phyloP scores from a whole-genome alignment of 768 basidiomycete genomes.

The Phlebiopsis flavidoalba region DNA sequence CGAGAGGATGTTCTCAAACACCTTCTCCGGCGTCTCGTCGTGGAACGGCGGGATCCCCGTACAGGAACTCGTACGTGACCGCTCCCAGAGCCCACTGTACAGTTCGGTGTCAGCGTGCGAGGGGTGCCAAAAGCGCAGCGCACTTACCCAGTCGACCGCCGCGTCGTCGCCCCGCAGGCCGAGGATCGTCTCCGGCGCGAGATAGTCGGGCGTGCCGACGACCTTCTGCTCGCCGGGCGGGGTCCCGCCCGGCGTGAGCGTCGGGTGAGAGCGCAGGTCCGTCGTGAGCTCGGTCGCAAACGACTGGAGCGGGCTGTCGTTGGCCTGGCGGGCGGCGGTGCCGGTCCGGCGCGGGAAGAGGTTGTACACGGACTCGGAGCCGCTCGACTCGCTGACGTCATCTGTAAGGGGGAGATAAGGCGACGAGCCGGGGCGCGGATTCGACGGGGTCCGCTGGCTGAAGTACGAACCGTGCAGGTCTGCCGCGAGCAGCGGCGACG shows the following conservation, averaged over 20 bases:
- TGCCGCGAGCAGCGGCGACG: conserved; percentile 65
- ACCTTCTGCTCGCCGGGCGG: conserved; percentile 89
- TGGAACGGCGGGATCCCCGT: conserved; percentile 96
- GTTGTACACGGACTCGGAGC: conserved; percentile 68
- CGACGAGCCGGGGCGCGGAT: conserved; percentile 55
- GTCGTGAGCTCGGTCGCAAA: conserved; percentile 84
- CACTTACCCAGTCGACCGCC: conserved; percentile 91
- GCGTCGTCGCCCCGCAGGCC: conserved; percentile 94
- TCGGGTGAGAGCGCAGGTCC: conserved; percentile 75
- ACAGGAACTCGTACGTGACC: conserved; percentile 97
- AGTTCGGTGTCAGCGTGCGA: conserved; percentile 12
- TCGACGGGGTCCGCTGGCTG: conserved; percentile 56
- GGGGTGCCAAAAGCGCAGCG: conserved; percentile 10
- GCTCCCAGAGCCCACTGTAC: conserved; percentile 95
- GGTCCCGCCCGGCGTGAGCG: conserved; percentile 57
- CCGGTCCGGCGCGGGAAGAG: conserved; percentile 45
- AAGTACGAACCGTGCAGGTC: conserved; percentile 74
- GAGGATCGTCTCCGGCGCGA: conserved; percentile 93
- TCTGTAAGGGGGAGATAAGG: conserved; percentile 70
- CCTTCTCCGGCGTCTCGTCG: conserved; percentile 93
- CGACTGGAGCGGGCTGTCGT: conserved; percentile 79
- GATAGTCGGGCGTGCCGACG: conserved; percentile 96
- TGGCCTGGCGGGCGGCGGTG: conserved; percentile 30
- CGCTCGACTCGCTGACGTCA: conserved; percentile 83
- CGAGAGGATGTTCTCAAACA: conserved; percentile 97